Percentiles rank a stretch among this genome's conserved stretches.
Evolutionary conservation across 176 grass and related monocot genomes (phyloP).

Genomic region (Pharus latifolius): DNA sequence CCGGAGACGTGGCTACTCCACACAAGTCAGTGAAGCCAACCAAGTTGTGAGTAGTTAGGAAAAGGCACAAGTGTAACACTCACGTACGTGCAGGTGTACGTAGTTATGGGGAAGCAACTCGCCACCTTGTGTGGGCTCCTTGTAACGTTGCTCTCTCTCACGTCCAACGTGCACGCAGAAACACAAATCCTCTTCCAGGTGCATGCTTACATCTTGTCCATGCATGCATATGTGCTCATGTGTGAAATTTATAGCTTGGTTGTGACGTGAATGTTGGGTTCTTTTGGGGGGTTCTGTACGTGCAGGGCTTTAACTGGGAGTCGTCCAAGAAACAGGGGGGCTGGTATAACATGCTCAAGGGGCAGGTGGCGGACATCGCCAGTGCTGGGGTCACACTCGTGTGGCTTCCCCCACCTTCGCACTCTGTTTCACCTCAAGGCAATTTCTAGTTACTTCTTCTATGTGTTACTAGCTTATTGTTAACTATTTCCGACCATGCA

Average conservation of each 20-base stretch:
- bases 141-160: background rate
- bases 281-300: background rate
- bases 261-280: background rate
- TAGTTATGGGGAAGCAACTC: background rate
- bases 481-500: too few relatives aligned
- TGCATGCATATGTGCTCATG: background rate
- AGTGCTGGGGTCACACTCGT: slow-evolving; percentile 50
- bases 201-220: background rate
- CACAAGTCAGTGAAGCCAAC: background rate
- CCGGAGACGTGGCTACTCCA: background rate
- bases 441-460: background rate
- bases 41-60: background rate
- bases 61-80: background rate
- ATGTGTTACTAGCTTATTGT: too few relatives aligned
- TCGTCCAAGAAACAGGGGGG: slow-evolving; percentile 77
- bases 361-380: slow-evolving; percentile 39
- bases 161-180: background rate
- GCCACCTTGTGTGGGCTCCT: background rate
- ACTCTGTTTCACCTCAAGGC: slow-evolving; percentile 68
- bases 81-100: background rate
- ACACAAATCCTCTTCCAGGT: slow-evolving; percentile 38
- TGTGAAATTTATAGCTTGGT: background rate
- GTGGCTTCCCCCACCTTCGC: slow-evolving; percentile 78
- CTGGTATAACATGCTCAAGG: slow-evolving; percentile 55
- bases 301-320: slow-evolving; percentile 82